Evolutionary conservation across 2,329 filamentous ascomycete species (phyloP).

Genomic region (Lachnellula occidentalis): DNA sequence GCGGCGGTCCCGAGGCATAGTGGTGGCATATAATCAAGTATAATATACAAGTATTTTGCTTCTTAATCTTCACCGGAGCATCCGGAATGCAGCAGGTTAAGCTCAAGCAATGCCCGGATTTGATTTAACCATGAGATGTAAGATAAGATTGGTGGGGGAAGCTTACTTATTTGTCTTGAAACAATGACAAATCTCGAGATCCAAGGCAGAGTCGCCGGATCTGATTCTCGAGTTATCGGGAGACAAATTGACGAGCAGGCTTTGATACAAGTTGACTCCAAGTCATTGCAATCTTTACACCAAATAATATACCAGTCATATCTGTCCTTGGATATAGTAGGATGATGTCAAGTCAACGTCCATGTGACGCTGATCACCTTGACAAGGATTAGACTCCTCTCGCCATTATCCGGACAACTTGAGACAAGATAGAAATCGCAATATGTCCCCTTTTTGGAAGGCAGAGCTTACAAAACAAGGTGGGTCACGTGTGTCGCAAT

Average conservation of each 20-base stretch:
- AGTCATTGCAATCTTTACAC: no score
- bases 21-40: background rate
- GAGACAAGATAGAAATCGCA: background rate
- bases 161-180: background rate
- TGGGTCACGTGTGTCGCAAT: constrained; percentile 3
- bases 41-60: background rate
- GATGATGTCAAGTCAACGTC: background rate
- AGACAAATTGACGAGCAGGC: background rate
- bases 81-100: background rate
- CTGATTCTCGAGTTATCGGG: background rate
- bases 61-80: background rate
- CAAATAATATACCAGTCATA: background rate
- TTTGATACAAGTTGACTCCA: background rate
- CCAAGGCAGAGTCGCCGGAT: background rate
- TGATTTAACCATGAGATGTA: background rate
- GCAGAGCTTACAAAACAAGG: background rate
- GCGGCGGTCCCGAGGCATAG: no score
- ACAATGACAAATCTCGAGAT: background rate
- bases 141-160: background rate
- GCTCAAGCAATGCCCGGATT: background rate
- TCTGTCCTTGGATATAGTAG: background rate
- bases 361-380: background rate
- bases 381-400: background rate
- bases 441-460: constrained; percentile 1
- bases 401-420: background rate